Evolutionary conservation across 2,329 filamentous ascomycete genomes (phyloP).

Genomic region (Colletotrichum sp.): DNA sequence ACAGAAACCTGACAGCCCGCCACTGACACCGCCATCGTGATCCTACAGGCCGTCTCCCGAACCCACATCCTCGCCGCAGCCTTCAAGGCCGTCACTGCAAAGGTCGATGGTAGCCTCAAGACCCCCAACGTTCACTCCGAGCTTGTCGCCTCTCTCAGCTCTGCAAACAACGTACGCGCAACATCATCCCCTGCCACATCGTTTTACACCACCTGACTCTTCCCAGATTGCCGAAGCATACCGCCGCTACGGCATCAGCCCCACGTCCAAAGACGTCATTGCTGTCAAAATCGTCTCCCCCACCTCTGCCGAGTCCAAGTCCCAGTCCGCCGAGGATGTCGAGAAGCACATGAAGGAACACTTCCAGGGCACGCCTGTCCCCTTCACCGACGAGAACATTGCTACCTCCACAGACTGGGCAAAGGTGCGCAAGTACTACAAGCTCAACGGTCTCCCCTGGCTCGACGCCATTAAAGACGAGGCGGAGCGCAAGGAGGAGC

Average conservation of each 20-base stretch:
- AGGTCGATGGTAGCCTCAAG: conserved; percentile 66
- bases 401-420: conserved; percentile 64
- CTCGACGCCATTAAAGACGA: conserved; percentile 51
- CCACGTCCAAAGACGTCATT: conserved; percentile 74
- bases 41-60: conserved; percentile 69
- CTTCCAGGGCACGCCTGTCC: conserved; percentile 65
- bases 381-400: conserved; percentile 70
- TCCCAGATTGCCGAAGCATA: conserved; percentile 88
- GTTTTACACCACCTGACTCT: neutral
- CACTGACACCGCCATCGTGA: neutral
- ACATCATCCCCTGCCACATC: neutral
- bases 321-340: conserved; percentile 50
- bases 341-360: conserved; percentile 63
- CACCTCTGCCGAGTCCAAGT: conserved; percentile 45
- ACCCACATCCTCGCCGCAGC: conserved; percentile 77
- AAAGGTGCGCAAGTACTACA: conserved; percentile 85
- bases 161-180: conserved; percentile 76
- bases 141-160: conserved; percentile 79
- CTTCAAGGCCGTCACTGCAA: conserved; percentile 76
- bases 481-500: conserved; percentile 51
- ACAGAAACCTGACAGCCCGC: neutral
- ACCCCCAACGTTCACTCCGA: conserved; percentile 91
- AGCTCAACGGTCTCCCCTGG: conserved; percentile 69
- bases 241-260: conserved; percentile 81
- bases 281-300: conserved; percentile 77